Evolutionary conservation across 23 red algal genomes (phyloP).

Genomic region (Chondrus crispus): DNA sequence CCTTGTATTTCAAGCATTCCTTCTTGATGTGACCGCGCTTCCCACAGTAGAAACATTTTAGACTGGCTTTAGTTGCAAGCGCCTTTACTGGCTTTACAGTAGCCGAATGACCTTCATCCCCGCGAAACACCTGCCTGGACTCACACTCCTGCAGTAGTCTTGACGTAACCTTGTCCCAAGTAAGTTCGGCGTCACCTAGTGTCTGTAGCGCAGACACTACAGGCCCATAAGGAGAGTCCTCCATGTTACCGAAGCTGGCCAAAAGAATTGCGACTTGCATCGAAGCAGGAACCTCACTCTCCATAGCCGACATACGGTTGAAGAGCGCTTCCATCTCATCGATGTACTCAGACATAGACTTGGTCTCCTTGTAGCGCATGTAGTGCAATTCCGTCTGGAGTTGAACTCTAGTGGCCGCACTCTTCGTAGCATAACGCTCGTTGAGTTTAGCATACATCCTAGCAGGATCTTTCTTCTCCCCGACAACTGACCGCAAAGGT

Average conservation of each 20-base stretch:
- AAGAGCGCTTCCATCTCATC: conserved; percentile 3
- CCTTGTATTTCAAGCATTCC: neutral
- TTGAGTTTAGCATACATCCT: neutral
- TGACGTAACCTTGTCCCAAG: conserved; percentile 4
- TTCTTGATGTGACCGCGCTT: neutral
- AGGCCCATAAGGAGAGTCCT: neutral
- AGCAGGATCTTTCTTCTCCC: neutral
- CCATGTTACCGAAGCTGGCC: neutral
- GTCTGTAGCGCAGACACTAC: neutral
- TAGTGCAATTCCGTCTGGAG: neutral
- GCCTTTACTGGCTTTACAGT: neutral
- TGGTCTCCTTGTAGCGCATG: neutral
- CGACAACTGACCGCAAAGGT: neutral
- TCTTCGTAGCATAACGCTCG: neutral
- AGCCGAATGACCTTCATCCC: neutral
- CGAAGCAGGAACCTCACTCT: neutral
- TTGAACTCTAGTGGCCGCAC: neutral
- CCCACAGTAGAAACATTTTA: neutral
- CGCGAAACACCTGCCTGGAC: neutral
- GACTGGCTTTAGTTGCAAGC: neutral
- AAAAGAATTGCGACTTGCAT: conserved; percentile 1
- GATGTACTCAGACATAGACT: neutral
- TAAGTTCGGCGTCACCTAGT: neutral
- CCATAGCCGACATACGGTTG: neutral
- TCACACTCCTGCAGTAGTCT: neutral